phyloP scores from a whole-genome alignment of 108 stramenopile genomes.

The Nannochloropsis oceanica region DNA sequence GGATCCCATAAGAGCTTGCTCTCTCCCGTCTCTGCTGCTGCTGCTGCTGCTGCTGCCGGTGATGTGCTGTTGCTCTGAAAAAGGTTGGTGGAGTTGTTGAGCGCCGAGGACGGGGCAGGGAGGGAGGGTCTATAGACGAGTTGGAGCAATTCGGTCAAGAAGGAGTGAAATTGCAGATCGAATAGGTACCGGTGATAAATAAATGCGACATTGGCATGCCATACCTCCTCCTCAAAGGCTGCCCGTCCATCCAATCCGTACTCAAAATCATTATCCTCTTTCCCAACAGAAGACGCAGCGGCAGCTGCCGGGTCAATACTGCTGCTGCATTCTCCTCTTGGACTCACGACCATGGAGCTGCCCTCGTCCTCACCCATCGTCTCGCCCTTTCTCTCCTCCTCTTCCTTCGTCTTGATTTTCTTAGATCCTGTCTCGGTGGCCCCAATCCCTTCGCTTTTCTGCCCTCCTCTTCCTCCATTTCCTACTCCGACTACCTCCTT shows the following conservation, averaged over 20 bases:
- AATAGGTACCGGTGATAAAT: slow-evolving; percentile 70
- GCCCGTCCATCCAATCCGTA: slow-evolving; percentile 28
- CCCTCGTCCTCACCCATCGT: neutral
- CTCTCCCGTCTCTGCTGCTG: slow-evolving; percentile 10
- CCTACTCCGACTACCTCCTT: slow-evolving; percentile 6
- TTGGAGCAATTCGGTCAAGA: slow-evolving; percentile 56
- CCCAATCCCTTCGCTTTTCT: neutral
- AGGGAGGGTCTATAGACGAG: neutral
- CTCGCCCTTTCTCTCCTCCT: neutral
- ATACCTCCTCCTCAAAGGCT: slow-evolving; percentile 65
- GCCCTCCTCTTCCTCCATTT: neutral
- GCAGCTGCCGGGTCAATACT: no score
- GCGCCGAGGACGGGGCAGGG: neutral
- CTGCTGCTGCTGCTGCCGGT: no score
- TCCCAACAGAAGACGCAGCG: neutral
- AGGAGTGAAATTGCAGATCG: slow-evolving; percentile 67
- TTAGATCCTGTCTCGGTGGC: neutral
- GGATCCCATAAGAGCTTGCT: neutral
- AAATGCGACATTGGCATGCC: slow-evolving; percentile 62
- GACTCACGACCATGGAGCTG: slow-evolving; percentile 1
- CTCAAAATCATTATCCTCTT: slow-evolving; percentile 23
- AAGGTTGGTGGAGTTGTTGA: neutral
- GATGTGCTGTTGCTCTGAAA: no score
- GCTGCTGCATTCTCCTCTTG: no score
- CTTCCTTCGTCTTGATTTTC: neutral